Percentiles rank a stretch among this genome's conserved stretches.
phyloP scores from a whole-genome alignment of 2,329 filamentous ascomycete genomes.

The Calonectria hongkongensis region DNA sequence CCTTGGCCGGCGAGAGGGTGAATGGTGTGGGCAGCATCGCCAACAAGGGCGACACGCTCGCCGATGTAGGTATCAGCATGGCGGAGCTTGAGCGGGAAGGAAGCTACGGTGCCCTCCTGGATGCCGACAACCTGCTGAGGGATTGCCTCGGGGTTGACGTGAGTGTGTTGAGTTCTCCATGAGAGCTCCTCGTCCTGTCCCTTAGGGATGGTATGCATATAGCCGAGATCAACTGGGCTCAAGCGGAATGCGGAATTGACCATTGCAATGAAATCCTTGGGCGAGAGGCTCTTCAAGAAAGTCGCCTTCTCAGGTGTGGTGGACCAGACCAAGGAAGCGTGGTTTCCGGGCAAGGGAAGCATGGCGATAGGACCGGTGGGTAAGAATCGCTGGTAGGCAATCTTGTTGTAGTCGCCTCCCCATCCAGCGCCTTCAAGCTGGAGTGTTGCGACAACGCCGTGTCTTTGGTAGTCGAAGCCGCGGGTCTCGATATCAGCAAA shows the following conservation, averaged over 20 bases:
- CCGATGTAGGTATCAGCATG: constrained; percentile 96
- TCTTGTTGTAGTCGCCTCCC: constrained; percentile 75
- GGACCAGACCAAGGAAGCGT: constrained; percentile 94
- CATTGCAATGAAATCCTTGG: constrained; percentile 86
- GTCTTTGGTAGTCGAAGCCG: constrained; percentile 95
- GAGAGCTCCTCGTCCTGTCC: constrained; percentile 83
- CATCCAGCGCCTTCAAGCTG: constrained; percentile 78
- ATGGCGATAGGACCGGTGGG: constrained; percentile 94
- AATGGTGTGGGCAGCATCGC: constrained; percentile 95
- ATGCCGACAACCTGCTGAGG: constrained; percentile 82
- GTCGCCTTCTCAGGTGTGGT: constrained; percentile 88
- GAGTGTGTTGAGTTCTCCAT: constrained; percentile 88
- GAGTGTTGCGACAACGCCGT: constrained; percentile 94
- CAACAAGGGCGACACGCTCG: constrained; percentile 92
- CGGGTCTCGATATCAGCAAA: constrained; percentile 91
- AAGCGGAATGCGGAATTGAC: constrained; percentile 96
- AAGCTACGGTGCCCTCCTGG: constrained; percentile 87
- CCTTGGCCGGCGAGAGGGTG: constrained; percentile 97
- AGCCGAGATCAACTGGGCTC: constrained; percentile 84
- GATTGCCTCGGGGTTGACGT: constrained; percentile 70
- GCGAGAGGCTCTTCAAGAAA: constrained; percentile 83
- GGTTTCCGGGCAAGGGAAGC: constrained; percentile 89
- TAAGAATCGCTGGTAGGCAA: constrained; percentile 95
- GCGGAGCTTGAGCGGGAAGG: constrained; percentile 92
- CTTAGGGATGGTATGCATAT: constrained; percentile 80